Evolutionary conservation across 129 eudicot genomes (phyloP).

Genomic region (Pseudognaphalium luteoalbum): DNA sequence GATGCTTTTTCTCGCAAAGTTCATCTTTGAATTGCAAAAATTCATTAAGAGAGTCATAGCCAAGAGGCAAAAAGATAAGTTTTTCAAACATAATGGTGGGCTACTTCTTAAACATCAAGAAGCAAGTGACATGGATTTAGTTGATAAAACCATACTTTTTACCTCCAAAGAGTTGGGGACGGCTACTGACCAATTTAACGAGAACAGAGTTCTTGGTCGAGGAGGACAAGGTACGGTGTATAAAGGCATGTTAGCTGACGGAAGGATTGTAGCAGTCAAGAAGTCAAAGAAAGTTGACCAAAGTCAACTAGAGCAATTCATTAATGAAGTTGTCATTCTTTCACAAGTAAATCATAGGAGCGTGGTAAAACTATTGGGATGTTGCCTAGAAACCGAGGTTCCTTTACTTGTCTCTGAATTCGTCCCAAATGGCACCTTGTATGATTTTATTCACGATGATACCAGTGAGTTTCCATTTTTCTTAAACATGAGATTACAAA

Average conservation of each 20-base stretch:
- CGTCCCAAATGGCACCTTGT: background rate
- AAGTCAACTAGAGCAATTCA: slow-evolving; percentile 10
- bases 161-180: background rate
- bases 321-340: slow-evolving; percentile 4
- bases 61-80: background rate
- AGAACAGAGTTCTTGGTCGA: slow-evolving; percentile 3
- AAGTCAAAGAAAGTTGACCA: background rate
- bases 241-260: background rate
- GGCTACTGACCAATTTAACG: background rate
- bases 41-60: background rate
- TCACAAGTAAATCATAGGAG: slow-evolving; percentile 1
- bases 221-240: slow-evolving; percentile 8
- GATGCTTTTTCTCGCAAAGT: background rate
- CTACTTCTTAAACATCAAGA: background rate
- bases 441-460: background rate
- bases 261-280: slow-evolving; percentile 9
- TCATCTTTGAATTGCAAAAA: background rate
- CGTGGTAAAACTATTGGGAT: slow-evolving; percentile 13
- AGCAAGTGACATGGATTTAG: background rate
- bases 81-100: slow-evolving; percentile 4
- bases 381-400: slow-evolving; percentile 10
- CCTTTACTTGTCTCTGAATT: slow-evolving; percentile 3
- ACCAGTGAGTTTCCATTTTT: background rate
- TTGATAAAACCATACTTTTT: slow-evolving; percentile 2
- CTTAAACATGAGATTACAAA: background rate